phyloP scores from a whole-genome alignment of 768 basidiomycete genomes.

The Flagelloscypha sp. region DNA sequence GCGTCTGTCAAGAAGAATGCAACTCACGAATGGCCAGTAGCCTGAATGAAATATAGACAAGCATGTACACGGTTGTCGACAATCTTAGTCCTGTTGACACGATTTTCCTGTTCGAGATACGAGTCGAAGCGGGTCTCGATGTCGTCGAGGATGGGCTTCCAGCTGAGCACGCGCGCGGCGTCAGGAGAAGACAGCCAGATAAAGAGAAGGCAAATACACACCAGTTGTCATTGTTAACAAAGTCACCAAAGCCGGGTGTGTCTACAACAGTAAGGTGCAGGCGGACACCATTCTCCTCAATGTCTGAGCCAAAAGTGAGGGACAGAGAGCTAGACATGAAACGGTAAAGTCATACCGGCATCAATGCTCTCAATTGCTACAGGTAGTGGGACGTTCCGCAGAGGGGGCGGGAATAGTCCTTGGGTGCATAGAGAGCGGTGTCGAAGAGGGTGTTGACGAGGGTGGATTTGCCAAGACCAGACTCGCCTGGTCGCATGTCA shows the following conservation, averaged over 20 bases:
- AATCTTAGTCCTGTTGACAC: slow-evolving; percentile 90
- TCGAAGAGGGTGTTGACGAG: slow-evolving; percentile 99
- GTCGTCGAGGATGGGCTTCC: slow-evolving; percentile 98
- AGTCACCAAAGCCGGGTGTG: slow-evolving; percentile 98
- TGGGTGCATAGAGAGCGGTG: slow-evolving; percentile 87
- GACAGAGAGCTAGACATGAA: slow-evolving; percentile 15
- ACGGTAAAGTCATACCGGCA: slow-evolving; percentile 56
- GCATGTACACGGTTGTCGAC: slow-evolving; percentile 98
- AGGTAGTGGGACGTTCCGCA: slow-evolving; percentile 78
- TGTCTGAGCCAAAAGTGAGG: slow-evolving; percentile 53
- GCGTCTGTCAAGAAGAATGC: slow-evolving; percentile 8
- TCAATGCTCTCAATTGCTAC: slow-evolving; percentile 98
- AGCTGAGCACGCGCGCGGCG: slow-evolving; percentile 41
- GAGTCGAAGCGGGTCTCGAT: slow-evolving; percentile 97
- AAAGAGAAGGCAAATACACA: slow-evolving; percentile 25
- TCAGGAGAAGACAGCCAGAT: slow-evolving; percentile 10
- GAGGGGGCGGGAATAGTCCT: slow-evolving; percentile 81
- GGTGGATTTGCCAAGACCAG: slow-evolving; percentile 97
- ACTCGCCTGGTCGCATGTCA: slow-evolving; percentile 63
- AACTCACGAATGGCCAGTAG: slow-evolving; percentile 93
- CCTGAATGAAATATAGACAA: slow-evolving; percentile 98
- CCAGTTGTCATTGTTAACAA: slow-evolving; percentile 99
- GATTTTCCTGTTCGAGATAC: slow-evolving; percentile 97
- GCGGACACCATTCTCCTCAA: slow-evolving; percentile 96
- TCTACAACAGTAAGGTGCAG: slow-evolving; percentile 98